Evolutionary conservation across 768 basidiomycete species (phyloP).

Genomic region (Cystobasidium onofrii): DNA sequence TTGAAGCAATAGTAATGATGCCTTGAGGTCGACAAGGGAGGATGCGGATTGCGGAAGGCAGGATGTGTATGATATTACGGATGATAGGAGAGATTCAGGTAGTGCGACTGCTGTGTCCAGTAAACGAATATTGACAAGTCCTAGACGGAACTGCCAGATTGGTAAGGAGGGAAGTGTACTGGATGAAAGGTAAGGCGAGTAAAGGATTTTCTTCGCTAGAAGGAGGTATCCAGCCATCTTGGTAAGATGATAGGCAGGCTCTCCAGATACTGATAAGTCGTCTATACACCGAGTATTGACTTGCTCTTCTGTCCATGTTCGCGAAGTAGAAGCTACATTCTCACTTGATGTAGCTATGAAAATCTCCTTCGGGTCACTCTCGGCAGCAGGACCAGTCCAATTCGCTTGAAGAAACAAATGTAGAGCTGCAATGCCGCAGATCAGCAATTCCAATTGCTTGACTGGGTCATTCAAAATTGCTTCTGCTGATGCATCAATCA

Average conservation of each 20-base stretch:
- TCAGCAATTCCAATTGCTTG: slow-evolving; percentile 45
- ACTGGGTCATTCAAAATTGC: not conserved
- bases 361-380: slow-evolving; percentile 50
- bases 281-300: slow-evolving; percentile 63
- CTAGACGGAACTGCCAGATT: slow-evolving; percentile 51
- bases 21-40: slow-evolving; percentile 54
- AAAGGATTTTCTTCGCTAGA: slow-evolving; percentile 64
- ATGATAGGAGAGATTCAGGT: slow-evolving; percentile 45
- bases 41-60: slow-evolving; percentile 42
- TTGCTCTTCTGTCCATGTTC: slow-evolving; percentile 18
- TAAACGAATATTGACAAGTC: slow-evolving; percentile 59
- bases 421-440: slow-evolving; percentile 67
- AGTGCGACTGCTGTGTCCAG: slow-evolving; percentile 74
- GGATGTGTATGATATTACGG: slow-evolving; percentile 44
- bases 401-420: slow-evolving; percentile 88
- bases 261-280: slow-evolving; percentile 73
- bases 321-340: slow-evolving; percentile 6
- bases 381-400: slow-evolving; percentile 88
- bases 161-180: slow-evolving; percentile 43
- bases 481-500: not conserved
- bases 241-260: slow-evolving; percentile 90
- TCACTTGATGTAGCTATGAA: slow-evolving; percentile 42
- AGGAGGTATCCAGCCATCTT: slow-evolving; percentile 62
- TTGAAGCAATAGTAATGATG: slow-evolving; percentile 63
- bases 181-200: slow-evolving; percentile 42